A percentile compares a stretch with the other conserved stretches of the same genome.
phyloP scores from a whole-genome alignment of 768 basidiomycete species.

The Suillus occidentalis region DNA sequence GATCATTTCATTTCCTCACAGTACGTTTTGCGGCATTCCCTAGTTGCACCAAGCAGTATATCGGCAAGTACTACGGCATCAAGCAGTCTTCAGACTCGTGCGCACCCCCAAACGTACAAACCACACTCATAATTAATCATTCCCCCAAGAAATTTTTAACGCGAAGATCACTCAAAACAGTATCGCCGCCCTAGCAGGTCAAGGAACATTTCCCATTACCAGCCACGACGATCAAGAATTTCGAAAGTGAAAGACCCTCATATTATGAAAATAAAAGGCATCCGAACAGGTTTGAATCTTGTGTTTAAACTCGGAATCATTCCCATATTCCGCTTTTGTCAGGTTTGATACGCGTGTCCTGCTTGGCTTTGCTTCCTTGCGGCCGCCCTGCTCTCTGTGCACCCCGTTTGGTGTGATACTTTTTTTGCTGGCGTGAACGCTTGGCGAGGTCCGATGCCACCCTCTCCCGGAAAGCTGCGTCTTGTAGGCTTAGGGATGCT shows the following conservation, averaged over 20 bases:
- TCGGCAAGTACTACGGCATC: too few species aligned
- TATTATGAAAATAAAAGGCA: neutral
- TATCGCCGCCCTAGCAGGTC: neutral
- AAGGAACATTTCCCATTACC: neutral
- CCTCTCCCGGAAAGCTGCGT: constrained; percentile 49
- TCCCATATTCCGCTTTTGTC: constrained; percentile 65
- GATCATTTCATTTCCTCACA: too few species aligned
- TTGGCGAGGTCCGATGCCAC: constrained; percentile 64
- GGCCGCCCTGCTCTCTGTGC: constrained; percentile 62
- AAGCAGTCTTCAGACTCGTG: too few species aligned
- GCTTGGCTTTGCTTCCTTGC: constrained; percentile 85
- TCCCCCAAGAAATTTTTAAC: neutral
- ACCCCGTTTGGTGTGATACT: constrained; percentile 76
- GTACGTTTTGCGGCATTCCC: too few species aligned
- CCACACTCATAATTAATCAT: neutral
- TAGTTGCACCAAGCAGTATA: too few species aligned
- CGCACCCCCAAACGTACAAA: neutral
- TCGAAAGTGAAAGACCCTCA: neutral
- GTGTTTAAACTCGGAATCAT: constrained; percentile 23
- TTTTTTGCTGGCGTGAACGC: constrained; percentile 64
- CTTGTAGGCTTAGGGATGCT: constrained; percentile 38
- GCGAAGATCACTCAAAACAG: neutral
- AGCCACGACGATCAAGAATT: neutral
- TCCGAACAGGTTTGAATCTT: neutral
- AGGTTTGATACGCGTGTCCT: constrained; percentile 63